Evolutionary conservation across 257 asterid genomes (phyloP).

Genomic region (Lithospermum erythrorhizon): DNA sequence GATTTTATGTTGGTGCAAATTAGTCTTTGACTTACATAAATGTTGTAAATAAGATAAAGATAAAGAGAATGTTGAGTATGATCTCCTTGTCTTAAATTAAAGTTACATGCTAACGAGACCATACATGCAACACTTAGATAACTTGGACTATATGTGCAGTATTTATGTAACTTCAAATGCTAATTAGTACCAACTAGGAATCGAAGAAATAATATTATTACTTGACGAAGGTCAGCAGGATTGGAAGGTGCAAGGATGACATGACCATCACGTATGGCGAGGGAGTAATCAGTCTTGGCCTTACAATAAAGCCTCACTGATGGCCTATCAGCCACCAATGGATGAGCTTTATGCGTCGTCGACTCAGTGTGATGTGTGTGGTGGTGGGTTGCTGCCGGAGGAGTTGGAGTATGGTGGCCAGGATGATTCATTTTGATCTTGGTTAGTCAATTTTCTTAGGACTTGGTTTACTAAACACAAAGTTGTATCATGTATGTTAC

Average conservation of each 20-base stretch:
- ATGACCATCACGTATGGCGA: slow-evolving; percentile 62
- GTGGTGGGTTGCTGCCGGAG: slow-evolving; percentile 4
- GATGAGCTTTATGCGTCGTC: background rate
- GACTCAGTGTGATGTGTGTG: slow-evolving; percentile 1
- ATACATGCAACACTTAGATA: no score
- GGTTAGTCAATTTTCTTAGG: slow-evolving; percentile 2
- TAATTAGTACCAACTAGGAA: no score
- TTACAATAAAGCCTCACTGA: slow-evolving; percentile 50
- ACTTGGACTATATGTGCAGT: no score
- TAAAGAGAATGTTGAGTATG: no score
- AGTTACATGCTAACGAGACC: no score
- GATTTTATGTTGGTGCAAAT: no score
- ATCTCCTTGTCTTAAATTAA: no score
- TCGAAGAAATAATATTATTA: slow-evolving; percentile 3
- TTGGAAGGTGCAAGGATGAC: slow-evolving; percentile 56
- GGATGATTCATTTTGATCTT: background rate
- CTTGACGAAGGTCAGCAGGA: slow-evolving; percentile 65
- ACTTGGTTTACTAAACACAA: no score
- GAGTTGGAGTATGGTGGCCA: background rate
- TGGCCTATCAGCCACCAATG: slow-evolving; percentile 35
- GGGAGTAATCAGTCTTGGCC: slow-evolving; percentile 56
- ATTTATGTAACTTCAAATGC: no score
- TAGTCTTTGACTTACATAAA: no score
- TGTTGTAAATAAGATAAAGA: no score
- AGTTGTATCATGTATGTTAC: no score